Conservation (phyloP, 1,139 yeast species). For the Candida mesenterica region DNA sequence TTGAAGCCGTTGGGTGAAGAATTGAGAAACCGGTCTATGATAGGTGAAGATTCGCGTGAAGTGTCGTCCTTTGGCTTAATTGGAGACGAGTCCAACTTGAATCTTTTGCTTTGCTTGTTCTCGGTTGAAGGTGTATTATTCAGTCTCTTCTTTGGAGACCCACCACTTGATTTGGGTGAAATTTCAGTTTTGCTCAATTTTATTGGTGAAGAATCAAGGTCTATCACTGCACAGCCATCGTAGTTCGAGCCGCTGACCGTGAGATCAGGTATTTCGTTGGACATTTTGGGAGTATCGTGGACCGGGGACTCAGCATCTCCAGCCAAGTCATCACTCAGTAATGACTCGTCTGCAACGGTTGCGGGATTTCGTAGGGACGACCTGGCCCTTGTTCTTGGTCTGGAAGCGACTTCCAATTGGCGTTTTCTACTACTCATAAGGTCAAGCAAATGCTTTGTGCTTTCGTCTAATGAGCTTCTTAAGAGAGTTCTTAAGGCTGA, state of each 20-base stretch:
- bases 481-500: too few species aligned
- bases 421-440: slow-evolving; percentile 4
- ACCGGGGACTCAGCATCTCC: not conserved
- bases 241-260: not conserved
- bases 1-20: slow-evolving; percentile 29
- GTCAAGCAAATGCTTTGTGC: too few species aligned
- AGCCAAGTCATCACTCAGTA: not conserved
- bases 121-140: not conserved
- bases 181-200: not conserved
- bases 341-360: not conserved
- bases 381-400: slow-evolving; percentile 6
- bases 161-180: too few species aligned
- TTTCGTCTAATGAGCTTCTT: too few species aligned
- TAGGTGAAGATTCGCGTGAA: slow-evolving; percentile 1
- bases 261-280: not conserved
- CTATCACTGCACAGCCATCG: not conserved
- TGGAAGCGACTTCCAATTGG: not conserved
- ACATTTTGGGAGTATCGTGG: too few species aligned
- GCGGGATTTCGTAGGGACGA: not conserved
- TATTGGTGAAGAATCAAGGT: slow-evolving; percentile 1
- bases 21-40: slow-evolving; percentile 8
- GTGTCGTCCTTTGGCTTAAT: slow-evolving; percentile 10
- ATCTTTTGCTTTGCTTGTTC: not conserved
- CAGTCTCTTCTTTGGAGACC: too few species aligned
- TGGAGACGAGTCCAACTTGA: slow-evolving; percentile 25